Percentiles rank a stretch among this genome's conserved stretches.
Evolutionary conservation across 106 monocot genomes (phyloP).

Genomic region (Dendrobium catenatum): DNA sequence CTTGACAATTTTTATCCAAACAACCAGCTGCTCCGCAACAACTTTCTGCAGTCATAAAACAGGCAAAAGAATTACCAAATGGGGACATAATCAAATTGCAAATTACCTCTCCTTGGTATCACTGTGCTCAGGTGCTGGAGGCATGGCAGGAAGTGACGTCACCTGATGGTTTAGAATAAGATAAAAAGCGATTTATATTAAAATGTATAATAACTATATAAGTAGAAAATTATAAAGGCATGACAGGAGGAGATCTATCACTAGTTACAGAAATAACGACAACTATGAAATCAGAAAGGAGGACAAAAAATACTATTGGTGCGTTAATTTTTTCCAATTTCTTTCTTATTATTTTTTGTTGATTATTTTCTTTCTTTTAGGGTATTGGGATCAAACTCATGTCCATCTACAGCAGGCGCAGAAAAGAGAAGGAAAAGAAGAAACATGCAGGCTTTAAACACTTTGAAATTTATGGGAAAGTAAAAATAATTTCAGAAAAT

Average conservation of each 20-base stretch:
- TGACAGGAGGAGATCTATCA: neutral
- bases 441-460: neutral
- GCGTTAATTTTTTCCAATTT: neutral
- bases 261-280: neutral
- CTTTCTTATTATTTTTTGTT: neutral
- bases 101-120: conserved; percentile 19
- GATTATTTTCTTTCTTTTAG: neutral
- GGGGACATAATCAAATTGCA: neutral
- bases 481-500: neutral
- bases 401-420: neutral
- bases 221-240: neutral
- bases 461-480: neutral
- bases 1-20: neutral
- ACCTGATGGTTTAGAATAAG: conserved; percentile 6
- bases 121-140: conserved; percentile 8
- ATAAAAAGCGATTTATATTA: neutral
- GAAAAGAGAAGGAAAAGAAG: neutral
- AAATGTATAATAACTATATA: neutral
- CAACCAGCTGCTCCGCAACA: neutral
- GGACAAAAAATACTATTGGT: neutral
- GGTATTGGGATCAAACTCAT: neutral
- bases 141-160: conserved; percentile 3
- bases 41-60: neutral
- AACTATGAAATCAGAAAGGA: neutral
- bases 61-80: neutral